Conservation (phyloP, 2,329 filamentous ascomycete species). For the Cytospora schulzeri region DNA sequence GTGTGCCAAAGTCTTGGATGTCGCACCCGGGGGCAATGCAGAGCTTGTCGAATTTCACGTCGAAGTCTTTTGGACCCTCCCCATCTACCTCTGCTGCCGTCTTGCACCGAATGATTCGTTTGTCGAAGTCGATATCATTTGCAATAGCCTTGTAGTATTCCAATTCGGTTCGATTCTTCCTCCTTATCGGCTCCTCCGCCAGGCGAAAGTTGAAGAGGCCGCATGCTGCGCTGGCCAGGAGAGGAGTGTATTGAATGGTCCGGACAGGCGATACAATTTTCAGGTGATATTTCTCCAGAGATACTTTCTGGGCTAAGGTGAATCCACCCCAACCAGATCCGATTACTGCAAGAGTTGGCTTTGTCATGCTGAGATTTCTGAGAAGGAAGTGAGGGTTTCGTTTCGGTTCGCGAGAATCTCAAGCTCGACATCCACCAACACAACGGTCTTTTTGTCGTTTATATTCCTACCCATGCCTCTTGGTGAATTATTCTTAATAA, state of each 20-base stretch:
- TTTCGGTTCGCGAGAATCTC: background rate
- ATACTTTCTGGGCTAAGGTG: conserved; percentile 40
- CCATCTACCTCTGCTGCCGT: conserved; percentile 37
- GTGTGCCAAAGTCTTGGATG: conserved; percentile 44
- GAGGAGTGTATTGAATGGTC: conserved; percentile 47
- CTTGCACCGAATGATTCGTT: conserved; percentile 38
- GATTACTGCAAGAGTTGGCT: conserved; percentile 34
- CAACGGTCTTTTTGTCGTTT: background rate
- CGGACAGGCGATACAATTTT: conserved; percentile 44
- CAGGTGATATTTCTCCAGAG: conserved; percentile 41
- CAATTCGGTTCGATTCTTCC: conserved; percentile 35
- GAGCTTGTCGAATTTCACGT: conserved; percentile 45
- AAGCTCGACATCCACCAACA: background rate
- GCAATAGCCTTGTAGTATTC: conserved; percentile 45
- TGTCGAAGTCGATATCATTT: conserved; percentile 40
- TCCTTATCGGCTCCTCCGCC: conserved; percentile 46
- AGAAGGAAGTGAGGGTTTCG: background rate
- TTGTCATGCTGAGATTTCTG: conserved; percentile 2
- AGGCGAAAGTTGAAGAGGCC: conserved; percentile 48
- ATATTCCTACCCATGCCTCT: background rate
- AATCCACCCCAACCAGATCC: conserved; percentile 46
- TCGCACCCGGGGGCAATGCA: conserved; percentile 45
- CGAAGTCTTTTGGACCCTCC: conserved; percentile 35
- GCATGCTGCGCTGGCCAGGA: conserved; percentile 47
- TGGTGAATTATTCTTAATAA: background rate